A percentile compares a stretch with the other conserved stretches of the same genome.
Conservation (phyloP, 169 alveolate species). For the Plasmodium falciparum region DNA sequence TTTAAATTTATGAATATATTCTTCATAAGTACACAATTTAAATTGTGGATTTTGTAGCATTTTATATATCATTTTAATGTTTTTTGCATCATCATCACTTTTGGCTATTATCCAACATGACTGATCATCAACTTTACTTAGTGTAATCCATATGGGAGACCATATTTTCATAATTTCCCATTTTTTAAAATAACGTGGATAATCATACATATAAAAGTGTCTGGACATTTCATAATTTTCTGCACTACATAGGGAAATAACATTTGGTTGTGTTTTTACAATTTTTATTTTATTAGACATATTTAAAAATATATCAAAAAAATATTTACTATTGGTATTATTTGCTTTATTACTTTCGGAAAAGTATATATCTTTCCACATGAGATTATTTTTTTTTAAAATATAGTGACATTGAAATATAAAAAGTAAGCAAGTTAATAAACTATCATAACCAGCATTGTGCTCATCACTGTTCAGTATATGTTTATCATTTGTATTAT, state of each 20-base stretch:
- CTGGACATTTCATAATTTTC: constrained; percentile 88
- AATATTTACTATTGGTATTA: constrained; percentile 14
- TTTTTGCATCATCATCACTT: constrained; percentile 89
- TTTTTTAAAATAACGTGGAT: constrained; percentile 89
- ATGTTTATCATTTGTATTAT: constrained; percentile 11
- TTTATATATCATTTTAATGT: constrained; percentile 84
- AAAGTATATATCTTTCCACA: constrained; percentile 69
- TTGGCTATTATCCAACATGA: constrained; percentile 91
- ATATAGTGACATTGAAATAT: constrained; percentile 83
- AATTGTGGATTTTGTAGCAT: constrained; percentile 88
- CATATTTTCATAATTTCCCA: constrained; percentile 92
- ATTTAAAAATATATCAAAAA: constrained; percentile 67
- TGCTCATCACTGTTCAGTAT: constrained; percentile 79
- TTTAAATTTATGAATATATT: constrained; percentile 71
- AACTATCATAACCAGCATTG: constrained; percentile 91
- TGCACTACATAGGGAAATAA: constrained; percentile 82
- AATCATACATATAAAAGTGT: constrained; percentile 88
- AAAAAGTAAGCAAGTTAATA: constrained; percentile 89
- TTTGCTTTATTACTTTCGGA: constrained; percentile 21
- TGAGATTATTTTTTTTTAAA: constrained; percentile 73
- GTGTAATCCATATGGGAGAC: constrained; percentile 91
- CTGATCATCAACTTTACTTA: constrained; percentile 86
- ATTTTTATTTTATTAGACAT: constrained; percentile 83
- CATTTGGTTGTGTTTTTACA: constrained; percentile 90
- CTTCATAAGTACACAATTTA: constrained; percentile 85